phyloP scores from a whole-genome alignment of 2,329 filamentous ascomycete genomes.

The Leptographium procerum region DNA sequence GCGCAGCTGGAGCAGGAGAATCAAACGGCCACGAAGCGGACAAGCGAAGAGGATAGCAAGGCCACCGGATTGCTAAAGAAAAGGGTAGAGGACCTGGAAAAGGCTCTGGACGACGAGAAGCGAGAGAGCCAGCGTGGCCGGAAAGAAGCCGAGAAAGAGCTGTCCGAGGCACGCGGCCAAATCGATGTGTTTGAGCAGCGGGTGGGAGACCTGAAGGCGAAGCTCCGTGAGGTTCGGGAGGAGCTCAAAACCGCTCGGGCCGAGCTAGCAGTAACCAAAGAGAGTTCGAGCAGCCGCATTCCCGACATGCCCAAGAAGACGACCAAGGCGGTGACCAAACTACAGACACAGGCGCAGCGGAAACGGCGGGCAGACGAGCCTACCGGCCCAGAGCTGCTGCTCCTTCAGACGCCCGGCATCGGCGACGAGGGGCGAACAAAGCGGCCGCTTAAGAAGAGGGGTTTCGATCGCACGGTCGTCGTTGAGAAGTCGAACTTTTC shows the following conservation, averaged over 20 bases:
- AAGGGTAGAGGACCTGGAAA: conserved; percentile 24
- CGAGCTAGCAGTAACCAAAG: conserved; percentile 26
- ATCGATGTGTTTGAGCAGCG: conserved; percentile 58
- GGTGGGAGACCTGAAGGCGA: conserved; percentile 56
- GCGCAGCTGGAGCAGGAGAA: conserved; percentile 14
- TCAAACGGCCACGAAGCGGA: conserved; percentile 6
- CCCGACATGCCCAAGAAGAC: conserved; percentile 6
- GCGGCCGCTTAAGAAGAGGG: conserved; percentile 43
- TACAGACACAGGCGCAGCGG: conserved; percentile 22
- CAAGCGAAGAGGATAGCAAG: neutral
- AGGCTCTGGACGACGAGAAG: conserved; percentile 27
- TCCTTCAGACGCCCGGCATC: conserved; percentile 31
- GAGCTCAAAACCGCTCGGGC: conserved; percentile 55
- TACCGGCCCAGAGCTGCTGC: conserved; percentile 35
- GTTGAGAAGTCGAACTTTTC: conserved; percentile 90
- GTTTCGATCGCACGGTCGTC: conserved; percentile 44
- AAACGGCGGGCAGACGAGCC: conserved; percentile 36
- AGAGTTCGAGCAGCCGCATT: conserved; percentile 27
- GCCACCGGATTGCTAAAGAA: conserved; percentile 10
- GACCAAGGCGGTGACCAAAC: conserved; percentile 16
- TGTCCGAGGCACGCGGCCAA: conserved; percentile 49
- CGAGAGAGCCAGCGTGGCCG: conserved; percentile 34
- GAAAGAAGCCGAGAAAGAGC: conserved; percentile 38
- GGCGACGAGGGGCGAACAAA: conserved; percentile 19
- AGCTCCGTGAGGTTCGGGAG: conserved; percentile 57